phyloP scores from a whole-genome alignment of 2,329 filamentous ascomycete genomes.

The Colletotrichum shisoi region DNA sequence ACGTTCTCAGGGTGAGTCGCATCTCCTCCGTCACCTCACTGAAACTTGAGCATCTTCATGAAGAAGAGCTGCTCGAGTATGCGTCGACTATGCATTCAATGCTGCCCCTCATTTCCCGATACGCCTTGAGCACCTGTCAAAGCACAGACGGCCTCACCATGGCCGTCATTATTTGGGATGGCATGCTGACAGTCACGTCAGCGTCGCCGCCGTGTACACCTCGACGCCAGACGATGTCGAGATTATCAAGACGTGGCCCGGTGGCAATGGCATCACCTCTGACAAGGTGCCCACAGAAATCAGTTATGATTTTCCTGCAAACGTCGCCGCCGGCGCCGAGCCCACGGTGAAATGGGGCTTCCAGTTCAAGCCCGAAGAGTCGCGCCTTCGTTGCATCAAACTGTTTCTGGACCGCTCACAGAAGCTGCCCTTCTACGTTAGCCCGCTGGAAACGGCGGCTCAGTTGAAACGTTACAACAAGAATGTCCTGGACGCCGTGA shows the following conservation, averaged over 20 bases:
- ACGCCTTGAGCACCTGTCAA: slow-evolving; percentile 1
- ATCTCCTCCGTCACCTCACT: slow-evolving; percentile 4
- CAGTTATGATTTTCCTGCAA: slow-evolving; percentile 61
- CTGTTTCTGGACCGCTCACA: slow-evolving; percentile 82
- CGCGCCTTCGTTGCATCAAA: slow-evolving; percentile 81
- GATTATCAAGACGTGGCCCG: slow-evolving; percentile 86
- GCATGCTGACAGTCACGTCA: slow-evolving; percentile 44
- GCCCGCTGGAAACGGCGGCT: slow-evolving; percentile 76
- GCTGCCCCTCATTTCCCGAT: background rate
- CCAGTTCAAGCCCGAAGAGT: slow-evolving; percentile 80
- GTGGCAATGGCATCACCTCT: slow-evolving; percentile 84
- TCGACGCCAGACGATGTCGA: slow-evolving; percentile 81
- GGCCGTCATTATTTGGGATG: background rate
- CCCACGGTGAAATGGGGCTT: slow-evolving; percentile 78
- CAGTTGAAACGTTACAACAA: slow-evolving; percentile 78
- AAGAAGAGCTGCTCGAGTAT: background rate
- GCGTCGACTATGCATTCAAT: background rate
- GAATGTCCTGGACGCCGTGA: slow-evolving; percentile 80
- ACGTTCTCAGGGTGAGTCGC: slow-evolving; percentile 76
- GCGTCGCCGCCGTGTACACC: slow-evolving; percentile 76
- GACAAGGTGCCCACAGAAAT: slow-evolving; percentile 87
- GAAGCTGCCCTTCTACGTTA: slow-evolving; percentile 82
- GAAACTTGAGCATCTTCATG: background rate
- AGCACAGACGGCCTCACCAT: slow-evolving; percentile 3
- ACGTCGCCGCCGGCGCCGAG: slow-evolving; percentile 50